phyloP scores from a whole-genome alignment of 495 filamentous ascomycete genomes.

The Tetracladium setigerum region DNA sequence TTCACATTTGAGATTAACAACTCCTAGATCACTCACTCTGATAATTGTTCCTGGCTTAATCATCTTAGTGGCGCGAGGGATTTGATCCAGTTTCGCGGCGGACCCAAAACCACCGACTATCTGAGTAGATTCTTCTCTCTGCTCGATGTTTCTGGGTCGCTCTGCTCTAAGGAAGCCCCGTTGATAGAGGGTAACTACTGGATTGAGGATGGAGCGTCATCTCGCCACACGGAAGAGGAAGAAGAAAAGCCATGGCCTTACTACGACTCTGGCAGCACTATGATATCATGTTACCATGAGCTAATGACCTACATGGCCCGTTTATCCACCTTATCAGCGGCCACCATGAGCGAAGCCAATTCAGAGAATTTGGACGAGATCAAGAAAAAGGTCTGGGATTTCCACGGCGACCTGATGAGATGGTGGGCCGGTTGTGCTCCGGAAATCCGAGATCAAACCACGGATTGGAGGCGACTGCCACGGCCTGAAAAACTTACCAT shows the following conservation, averaged over 20 bases:
- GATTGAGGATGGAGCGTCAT: constrained; percentile 9
- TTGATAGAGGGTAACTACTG: constrained; percentile 21
- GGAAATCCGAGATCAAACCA: constrained; percentile 12
- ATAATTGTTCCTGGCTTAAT: constrained; percentile 16
- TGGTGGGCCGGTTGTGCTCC: constrained; percentile 16
- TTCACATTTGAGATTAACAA: too few species aligned
- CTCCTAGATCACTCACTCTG: constrained; percentile 16
- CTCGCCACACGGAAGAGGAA: neutral
- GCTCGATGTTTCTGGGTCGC: constrained; percentile 19
- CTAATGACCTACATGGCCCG: constrained; percentile 20
- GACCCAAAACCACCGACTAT: constrained; percentile 11
- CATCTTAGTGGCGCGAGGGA: constrained; percentile 21
- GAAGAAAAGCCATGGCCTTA: constrained; percentile 6
- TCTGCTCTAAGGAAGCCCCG: constrained; percentile 11
- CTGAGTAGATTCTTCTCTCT: constrained; percentile 19
- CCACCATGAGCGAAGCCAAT: constrained; percentile 12
- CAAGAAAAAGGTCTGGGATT: constrained; percentile 8
- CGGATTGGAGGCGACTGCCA: constrained; percentile 15
- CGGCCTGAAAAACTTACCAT: constrained; percentile 17
- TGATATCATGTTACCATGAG: constrained; percentile 14
- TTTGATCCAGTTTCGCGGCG: constrained; percentile 19
- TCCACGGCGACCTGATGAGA: constrained; percentile 3
- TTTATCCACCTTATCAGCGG: constrained; percentile 13
- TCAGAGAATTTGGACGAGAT: constrained; percentile 4
- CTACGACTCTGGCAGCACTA: constrained; percentile 10